phyloP scores from a whole-genome alignment of 1,284 basidiomycete species.

The Cystobasidium slooffiae region DNA sequence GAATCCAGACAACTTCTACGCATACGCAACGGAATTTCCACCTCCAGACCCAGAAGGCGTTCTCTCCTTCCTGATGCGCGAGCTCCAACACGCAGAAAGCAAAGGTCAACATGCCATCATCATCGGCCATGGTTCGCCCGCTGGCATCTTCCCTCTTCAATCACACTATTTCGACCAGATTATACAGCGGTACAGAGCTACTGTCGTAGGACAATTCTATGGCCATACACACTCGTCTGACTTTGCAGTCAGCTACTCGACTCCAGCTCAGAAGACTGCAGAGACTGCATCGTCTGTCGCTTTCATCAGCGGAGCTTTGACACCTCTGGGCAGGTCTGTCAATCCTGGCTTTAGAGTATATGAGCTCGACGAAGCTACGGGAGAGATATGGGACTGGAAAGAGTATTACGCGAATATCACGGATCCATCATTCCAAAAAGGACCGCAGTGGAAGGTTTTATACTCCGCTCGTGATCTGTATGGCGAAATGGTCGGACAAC shows the following conservation, averaged over 20 bases:
- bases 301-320: conserved; percentile 64
- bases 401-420: conserved; percentile 58
- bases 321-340: conserved; percentile 62
- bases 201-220: conserved; percentile 62
- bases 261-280: conserved; percentile 61
- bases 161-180: conserved; percentile 61
- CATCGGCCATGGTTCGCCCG: conserved; percentile 63
- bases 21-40: conserved; percentile 60
- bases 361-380: conserved; percentile 64
- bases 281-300: conserved; percentile 63
- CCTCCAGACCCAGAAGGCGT: conserved; percentile 61
- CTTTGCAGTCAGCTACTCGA: conserved; percentile 66
- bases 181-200: conserved; percentile 64
- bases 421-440: conserved; percentile 45
- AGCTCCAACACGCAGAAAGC: conserved; percentile 65
- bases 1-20: conserved; percentile 62
- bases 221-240: conserved; percentile 63
- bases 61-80: conserved; percentile 60
- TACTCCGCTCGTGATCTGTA: conserved; percentile 65
- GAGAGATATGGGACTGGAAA: conserved; percentile 63
- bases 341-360: conserved; percentile 65
- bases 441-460: conserved; percentile 64
- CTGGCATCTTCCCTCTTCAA: conserved; percentile 25
- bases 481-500: conserved; percentile 45
- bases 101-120: conserved; percentile 64